phyloP scores from a whole-genome alignment of 306 rosid genomes.

The Arachis hypogaea region DNA sequence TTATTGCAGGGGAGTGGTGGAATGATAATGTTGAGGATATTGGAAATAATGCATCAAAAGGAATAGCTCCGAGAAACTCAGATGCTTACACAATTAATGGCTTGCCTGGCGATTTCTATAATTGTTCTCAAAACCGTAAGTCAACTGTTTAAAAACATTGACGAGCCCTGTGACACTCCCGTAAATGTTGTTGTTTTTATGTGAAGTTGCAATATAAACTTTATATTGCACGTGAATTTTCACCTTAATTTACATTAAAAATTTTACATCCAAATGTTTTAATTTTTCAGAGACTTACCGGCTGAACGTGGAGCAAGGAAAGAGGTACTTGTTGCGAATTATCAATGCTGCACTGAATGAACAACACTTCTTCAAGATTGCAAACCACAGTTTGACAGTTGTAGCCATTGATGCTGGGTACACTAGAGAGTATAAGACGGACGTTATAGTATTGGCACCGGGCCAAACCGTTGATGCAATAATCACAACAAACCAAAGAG shows the following conservation, averaged over 20 bases:
- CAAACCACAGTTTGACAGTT: slow-evolving; percentile 66
- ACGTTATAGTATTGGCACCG: slow-evolving; percentile 50
- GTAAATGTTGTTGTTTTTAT: too few relatives aligned
- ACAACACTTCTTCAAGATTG: slow-evolving; percentile 65
- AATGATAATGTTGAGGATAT: slow-evolving; percentile 54
- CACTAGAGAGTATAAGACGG: slow-evolving; percentile 51
- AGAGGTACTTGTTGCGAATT: slow-evolving; percentile 59
- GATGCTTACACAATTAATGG: slow-evolving; percentile 73
- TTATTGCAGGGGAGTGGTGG: slow-evolving; percentile 74
- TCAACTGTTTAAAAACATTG: too few relatives aligned
- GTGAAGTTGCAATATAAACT: too few relatives aligned
- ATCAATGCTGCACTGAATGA: slow-evolving; percentile 65
- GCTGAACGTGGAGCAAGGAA: slow-evolving; percentile 52
- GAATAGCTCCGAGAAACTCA: slow-evolving; percentile 24
- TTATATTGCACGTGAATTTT: too few relatives aligned
- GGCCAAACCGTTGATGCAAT: slow-evolving; percentile 74
- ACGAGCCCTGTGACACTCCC: too few relatives aligned
- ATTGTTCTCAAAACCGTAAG: slow-evolving; percentile 57
- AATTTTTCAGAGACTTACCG: slow-evolving; percentile 28
- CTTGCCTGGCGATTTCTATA: slow-evolving; percentile 58
- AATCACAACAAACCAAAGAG: slow-evolving; percentile 40
- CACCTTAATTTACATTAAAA: too few relatives aligned
- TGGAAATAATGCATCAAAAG: slow-evolving; percentile 40
- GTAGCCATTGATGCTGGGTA: slow-evolving; percentile 68
- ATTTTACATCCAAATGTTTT: too few relatives aligned